These are phyloP conservation scores for Fomitopsis pulvina DNA, from an alignment of 768 basidiomycete species.

Conservation along the genomic window DNA sequence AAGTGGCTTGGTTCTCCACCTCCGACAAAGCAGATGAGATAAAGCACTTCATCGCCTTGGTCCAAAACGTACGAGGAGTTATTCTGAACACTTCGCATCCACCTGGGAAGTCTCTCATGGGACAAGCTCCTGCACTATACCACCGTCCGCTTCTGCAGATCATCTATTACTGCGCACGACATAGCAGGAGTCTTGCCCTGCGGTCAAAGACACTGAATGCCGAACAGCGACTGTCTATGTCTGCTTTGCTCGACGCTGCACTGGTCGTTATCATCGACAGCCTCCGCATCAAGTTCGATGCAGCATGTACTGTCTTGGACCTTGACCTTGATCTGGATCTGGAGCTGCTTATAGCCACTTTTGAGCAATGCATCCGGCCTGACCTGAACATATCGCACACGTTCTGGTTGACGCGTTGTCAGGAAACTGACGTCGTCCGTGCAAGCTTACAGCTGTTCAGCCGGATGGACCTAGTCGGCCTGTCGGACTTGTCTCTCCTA, in stretches of 20 bases:
- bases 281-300: conserved; percentile 54
- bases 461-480: conserved; percentile 61
- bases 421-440: conserved; percentile 74
- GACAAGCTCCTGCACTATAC: conserved; percentile 57
- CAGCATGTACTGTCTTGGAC: conserved; percentile 50
- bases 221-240: conserved; percentile 54
- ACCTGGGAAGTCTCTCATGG: conserved; percentile 66
- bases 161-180: conserved; percentile 68
- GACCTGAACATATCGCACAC: conserved; percentile 65
- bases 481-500: conserved; percentile 59
- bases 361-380: conserved; percentile 68
- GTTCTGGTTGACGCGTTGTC: conserved; percentile 73
- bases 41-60: conserved; percentile 53
- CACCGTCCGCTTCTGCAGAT: conserved; percentile 78
- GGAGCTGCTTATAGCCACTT: conserved; percentile 75
- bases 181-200: conserved; percentile 45
- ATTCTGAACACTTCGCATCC: conserved; percentile 70
- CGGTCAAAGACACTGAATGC: conserved; percentile 47
- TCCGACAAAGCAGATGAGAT: conserved; percentile 49
- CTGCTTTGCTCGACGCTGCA: conserved; percentile 53
- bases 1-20: conserved; percentile 70
- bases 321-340: conserved; percentile 73
- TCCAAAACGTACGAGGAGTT: conserved; percentile 55
- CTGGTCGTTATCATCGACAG: conserved; percentile 65
- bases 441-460: conserved; percentile 68